These are phyloP conservation scores for Cordyceps tenuipes DNA, from an alignment of 2,329 filamentous ascomycete genomes.

Conservation along the genomic window DNA sequence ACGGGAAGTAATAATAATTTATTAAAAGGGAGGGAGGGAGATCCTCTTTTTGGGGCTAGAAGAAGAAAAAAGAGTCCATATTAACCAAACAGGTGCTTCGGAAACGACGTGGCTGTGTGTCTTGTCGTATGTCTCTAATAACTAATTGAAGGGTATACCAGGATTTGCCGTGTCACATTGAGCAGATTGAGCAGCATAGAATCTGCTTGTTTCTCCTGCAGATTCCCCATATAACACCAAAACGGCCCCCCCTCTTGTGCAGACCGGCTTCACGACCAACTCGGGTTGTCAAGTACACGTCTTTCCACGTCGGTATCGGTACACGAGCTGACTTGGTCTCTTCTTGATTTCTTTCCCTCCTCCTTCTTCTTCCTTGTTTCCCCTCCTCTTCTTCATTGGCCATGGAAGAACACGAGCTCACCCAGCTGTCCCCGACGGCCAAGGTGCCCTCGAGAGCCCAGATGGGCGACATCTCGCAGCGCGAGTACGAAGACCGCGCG, in stretches of 20 bases:
- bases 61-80: not conserved
- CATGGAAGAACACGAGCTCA: conserved; percentile 2
- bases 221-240: not conserved
- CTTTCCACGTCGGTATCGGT: not conserved
- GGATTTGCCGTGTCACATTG: not conserved
- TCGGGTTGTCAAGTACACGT: not conserved
- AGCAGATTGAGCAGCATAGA: not conserved
- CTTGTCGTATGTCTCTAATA: not conserved
- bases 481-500: conserved; percentile 4
- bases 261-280: not conserved
- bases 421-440: not conserved
- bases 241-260: not conserved
- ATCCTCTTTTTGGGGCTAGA: not conserved
- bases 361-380: too few relatives aligned
- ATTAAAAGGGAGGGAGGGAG: not conserved
- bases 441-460: not conserved
- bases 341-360: too few relatives aligned
- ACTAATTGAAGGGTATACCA: too few relatives aligned
- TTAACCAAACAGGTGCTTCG: not conserved
- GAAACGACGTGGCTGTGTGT: not conserved
- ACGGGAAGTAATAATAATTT: not conserved
- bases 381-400: not conserved
- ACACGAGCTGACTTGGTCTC: not conserved
- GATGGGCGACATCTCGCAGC: not conserved
- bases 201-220: not conserved